These are phyloP conservation scores for Mytilinidion resinicola DNA, from an alignment of 495 filamentous ascomycete species.

Conservation along the genomic window DNA sequence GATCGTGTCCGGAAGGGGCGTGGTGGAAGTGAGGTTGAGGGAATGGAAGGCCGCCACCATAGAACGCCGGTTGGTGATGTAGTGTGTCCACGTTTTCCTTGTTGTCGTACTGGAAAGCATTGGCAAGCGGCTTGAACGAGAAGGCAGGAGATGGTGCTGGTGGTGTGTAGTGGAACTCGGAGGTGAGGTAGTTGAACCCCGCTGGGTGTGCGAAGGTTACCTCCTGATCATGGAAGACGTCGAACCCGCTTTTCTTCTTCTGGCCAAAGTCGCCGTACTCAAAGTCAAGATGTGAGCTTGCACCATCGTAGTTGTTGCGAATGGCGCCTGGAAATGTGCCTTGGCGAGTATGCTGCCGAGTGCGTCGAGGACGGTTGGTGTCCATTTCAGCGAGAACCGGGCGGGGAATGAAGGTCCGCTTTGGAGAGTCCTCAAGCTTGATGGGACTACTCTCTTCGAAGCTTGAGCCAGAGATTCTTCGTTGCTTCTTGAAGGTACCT, in stretches of 20 bases:
- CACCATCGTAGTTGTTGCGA: constrained; percentile 15
- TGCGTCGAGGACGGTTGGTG: constrained; percentile 17
- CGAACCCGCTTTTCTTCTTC: constrained; percentile 24
- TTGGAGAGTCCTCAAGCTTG: constrained; percentile 18
- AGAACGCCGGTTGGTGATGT: constrained; percentile 7
- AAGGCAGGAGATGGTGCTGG: constrained; percentile 15
- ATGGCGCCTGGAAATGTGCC: constrained; percentile 1
- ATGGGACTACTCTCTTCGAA: constrained; percentile 28
- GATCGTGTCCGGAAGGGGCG: constrained; percentile 16
- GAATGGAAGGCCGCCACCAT: constrained; percentile 9
- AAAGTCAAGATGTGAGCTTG: constrained; percentile 8
- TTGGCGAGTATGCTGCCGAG: constrained; percentile 6
- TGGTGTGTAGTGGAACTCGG: constrained; percentile 23
- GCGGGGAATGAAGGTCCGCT: constrained; percentile 12
- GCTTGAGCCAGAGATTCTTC: constrained; percentile 47
- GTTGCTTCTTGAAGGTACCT: constrained; percentile 50
- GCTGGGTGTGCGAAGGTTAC: constrained; percentile 31
- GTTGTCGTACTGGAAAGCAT: constrained; percentile 14
- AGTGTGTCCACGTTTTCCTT: constrained; percentile 22
- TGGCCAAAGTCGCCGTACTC: constrained; percentile 9
- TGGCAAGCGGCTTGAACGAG: constrained; percentile 17
- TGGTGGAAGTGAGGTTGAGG: constrained; percentile 11
- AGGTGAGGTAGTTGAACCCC: constrained; percentile 26
- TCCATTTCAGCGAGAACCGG: constrained; percentile 24
- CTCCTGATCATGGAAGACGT: constrained; percentile 30